These are phyloP conservation scores for Cicer arietinum DNA, from an alignment of 306 rosid species.

Conservation along the genomic window DNA sequence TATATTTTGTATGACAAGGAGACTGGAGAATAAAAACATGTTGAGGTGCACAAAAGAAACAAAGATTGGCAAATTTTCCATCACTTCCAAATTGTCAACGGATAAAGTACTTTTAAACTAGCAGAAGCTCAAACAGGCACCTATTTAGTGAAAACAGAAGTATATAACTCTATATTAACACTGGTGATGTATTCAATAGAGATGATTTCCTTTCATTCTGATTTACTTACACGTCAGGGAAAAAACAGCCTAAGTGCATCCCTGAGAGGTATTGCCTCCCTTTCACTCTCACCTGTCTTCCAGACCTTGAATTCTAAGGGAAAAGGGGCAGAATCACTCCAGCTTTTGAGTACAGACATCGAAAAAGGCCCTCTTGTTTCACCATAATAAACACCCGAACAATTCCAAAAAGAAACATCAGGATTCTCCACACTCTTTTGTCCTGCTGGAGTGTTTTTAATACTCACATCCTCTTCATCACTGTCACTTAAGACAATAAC, in stretches of 20 bases:
- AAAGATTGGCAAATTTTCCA: not conserved
- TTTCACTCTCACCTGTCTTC: conserved; percentile 66
- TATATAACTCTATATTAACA: conserved; percentile 19
- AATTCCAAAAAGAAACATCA: conserved; percentile 49
- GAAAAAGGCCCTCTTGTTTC: conserved; percentile 60
- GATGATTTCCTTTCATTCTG: conserved; percentile 11
- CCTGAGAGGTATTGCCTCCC: conserved; percentile 55
- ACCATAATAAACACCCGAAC: conserved; percentile 59
- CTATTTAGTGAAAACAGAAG: not conserved
- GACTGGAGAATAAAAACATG: not conserved
- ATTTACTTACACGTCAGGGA: conserved; percentile 3
- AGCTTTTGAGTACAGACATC: conserved; percentile 56
- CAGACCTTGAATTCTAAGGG: conserved; percentile 62
- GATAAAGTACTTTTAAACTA: conserved; percentile 19
- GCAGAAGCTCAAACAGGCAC: not conserved
- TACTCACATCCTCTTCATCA: conserved; percentile 38
- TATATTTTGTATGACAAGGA: not conserved
- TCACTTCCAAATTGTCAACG: not conserved
- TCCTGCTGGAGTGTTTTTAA: not conserved
- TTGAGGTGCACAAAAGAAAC: conserved; percentile 19
- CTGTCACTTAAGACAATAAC: conserved; percentile 48
- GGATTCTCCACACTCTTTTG: conserved; percentile 45
- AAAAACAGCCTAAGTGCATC: conserved; percentile 54
- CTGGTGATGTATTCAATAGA: not conserved
- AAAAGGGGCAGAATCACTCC: conserved; percentile 44